A percentile compares a stretch with the other conserved stretches of the same genome.
Conservation (phyloP, 345 rosid genomes). For the Erodium maritimum region DNA sequence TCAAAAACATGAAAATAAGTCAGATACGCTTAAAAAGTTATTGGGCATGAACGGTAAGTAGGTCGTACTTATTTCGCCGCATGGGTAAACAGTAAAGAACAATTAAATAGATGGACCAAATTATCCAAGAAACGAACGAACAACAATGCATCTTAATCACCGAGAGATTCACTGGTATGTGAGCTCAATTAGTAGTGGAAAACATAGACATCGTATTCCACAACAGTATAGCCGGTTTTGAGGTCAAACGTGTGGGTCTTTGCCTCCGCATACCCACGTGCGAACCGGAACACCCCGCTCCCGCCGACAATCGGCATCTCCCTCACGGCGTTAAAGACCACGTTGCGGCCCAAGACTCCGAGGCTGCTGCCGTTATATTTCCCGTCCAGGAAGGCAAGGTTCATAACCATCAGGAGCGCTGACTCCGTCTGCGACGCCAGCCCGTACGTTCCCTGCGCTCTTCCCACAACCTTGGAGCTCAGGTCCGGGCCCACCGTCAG, state of each 20-base stretch:
- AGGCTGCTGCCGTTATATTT: slow-evolving; percentile 24
- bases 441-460: slow-evolving; percentile 21
- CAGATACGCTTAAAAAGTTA: too few species aligned
- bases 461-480: slow-evolving; percentile 13
- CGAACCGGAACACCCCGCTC: slow-evolving; percentile 21
- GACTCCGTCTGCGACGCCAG: slow-evolving; percentile 6
- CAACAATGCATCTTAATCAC: too few species aligned
- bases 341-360: slow-evolving; percentile 17
- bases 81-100: too few species aligned
- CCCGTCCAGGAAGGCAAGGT: slow-evolving; percentile 21
- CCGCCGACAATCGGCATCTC: slow-evolving; percentile 24
- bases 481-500: slow-evolving; percentile 12
- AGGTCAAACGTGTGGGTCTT: slow-evolving; percentile 13
- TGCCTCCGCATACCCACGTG: slow-evolving; percentile 21
- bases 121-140: too few species aligned
- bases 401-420: slow-evolving; percentile 17
- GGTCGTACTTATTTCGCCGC: too few species aligned
- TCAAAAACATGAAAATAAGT: too few species aligned
- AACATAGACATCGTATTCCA: background rate
- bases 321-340: slow-evolving; percentile 4
- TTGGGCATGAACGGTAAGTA: too few species aligned
- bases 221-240: background rate
- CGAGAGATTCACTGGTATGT: too few species aligned
- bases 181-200: background rate
- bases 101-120: too few species aligned